Conservation (phyloP, 306 rosid genomes). For the Begonia fuchsioides region DNA sequence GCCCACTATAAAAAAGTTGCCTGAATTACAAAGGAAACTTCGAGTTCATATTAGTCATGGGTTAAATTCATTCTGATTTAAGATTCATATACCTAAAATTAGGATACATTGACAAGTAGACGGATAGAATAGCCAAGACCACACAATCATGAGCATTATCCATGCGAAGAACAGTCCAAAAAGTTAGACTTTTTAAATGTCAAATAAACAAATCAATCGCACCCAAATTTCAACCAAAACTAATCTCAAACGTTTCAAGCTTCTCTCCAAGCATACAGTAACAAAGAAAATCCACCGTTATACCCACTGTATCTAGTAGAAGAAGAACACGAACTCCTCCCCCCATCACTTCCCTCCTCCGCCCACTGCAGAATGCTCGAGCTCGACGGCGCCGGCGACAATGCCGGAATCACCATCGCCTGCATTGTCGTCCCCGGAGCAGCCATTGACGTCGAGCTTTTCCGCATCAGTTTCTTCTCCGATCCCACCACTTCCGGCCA, state of each 20-base stretch:
- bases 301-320: slow-evolving; percentile 45
- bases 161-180: background rate
- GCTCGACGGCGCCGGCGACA: slow-evolving; percentile 24
- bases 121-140: too few species aligned
- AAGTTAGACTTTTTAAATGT: background rate
- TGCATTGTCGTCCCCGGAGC: slow-evolving; percentile 14
- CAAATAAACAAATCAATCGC: background rate
- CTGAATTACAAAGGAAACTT: too few species aligned
- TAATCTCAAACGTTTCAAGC: background rate
- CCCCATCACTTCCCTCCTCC: slow-evolving; percentile 70
- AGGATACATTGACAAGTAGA: too few species aligned
- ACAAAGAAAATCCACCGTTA: slow-evolving; percentile 56
- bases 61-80: too few species aligned
- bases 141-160: too few species aligned
- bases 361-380: slow-evolving; percentile 72
- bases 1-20: too few species aligned
- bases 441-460: slow-evolving; percentile 23
- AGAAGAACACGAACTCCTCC: slow-evolving; percentile 73
- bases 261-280: slow-evolving; percentile 70
- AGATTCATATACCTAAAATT: too few species aligned
- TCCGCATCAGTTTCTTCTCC: slow-evolving; percentile 55
- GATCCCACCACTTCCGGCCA: slow-evolving; percentile 74
- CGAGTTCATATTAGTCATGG: too few species aligned
- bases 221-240: background rate
- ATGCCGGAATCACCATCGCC: slow-evolving; percentile 1